phyloP scores from a whole-genome alignment of 768 basidiomycete species.

The Hygrophoropsis aurantiaca region DNA sequence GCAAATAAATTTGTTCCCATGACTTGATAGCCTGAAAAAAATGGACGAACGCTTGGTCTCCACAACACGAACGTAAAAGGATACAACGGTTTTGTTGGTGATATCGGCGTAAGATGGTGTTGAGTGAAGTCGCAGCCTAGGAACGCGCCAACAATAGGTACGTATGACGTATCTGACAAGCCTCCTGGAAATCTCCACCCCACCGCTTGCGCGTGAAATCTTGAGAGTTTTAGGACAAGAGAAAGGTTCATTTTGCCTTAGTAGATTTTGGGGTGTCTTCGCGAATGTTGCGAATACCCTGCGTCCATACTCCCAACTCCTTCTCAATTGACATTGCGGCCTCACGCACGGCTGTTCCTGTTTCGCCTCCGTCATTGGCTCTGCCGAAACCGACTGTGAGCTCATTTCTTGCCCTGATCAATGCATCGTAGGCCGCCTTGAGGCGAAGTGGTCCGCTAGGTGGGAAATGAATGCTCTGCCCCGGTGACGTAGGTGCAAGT shows the following conservation, averaged over 20 bases:
- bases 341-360: constrained; percentile 63
- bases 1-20: too few species aligned
- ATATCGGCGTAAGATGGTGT: too few species aligned
- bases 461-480: constrained; percentile 43
- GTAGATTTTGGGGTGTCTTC: constrained; percentile 33
- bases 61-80: too few species aligned
- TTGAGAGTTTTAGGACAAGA: neutral
- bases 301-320: constrained; percentile 71
- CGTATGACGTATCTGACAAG: neutral
- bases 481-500: constrained; percentile 39
- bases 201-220: too few species aligned
- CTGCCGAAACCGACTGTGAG: constrained; percentile 71
- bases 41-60: too few species aligned
- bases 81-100: too few species aligned
- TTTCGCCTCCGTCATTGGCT: constrained; percentile 67
- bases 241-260: neutral
- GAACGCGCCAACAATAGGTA: neutral
- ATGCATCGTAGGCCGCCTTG: constrained; percentile 60
- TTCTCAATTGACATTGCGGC: constrained; percentile 61
- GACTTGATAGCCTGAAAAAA: too few species aligned
- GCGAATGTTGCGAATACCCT: constrained; percentile 57
- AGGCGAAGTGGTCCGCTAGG: constrained; percentile 68
- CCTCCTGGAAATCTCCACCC: too few species aligned
- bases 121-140: too few species aligned
- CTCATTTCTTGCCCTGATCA: constrained; percentile 61